These are phyloP conservation scores for Suillus tomentosus DNA, from an alignment of 768 basidiomycete genomes.

Conservation along the genomic window DNA sequence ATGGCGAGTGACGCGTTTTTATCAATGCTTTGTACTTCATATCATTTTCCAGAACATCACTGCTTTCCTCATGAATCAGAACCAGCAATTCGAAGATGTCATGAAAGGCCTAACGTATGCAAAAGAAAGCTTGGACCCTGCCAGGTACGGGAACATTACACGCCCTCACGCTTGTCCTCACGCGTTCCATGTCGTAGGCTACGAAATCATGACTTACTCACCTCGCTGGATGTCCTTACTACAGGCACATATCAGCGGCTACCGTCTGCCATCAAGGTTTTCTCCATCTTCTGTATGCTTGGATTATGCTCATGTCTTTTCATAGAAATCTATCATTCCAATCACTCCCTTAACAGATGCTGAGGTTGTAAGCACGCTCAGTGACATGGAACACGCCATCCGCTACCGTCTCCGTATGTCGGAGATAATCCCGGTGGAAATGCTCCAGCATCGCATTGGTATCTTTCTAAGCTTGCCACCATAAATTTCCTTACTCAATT, in stretches of 20 bases:
- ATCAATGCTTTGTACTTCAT: slow-evolving; percentile 7
- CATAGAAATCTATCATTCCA: slow-evolving; percentile 73
- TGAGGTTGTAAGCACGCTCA: slow-evolving; percentile 64
- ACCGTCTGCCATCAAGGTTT: slow-evolving; percentile 79
- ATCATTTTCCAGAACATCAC: slow-evolving; percentile 68
- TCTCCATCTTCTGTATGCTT: slow-evolving; percentile 19
- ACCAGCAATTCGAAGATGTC: slow-evolving; percentile 76
- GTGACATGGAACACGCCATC: slow-evolving; percentile 75
- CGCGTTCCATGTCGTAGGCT: slow-evolving; percentile 48
- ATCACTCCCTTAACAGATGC: slow-evolving; percentile 63
- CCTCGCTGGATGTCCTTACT: slow-evolving; percentile 86
- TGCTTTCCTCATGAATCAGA: slow-evolving; percentile 84
- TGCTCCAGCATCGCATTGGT: slow-evolving; percentile 73
- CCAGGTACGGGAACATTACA: slow-evolving; percentile 54
- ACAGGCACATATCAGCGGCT: slow-evolving; percentile 85
- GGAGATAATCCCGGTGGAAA: slow-evolving; percentile 82
- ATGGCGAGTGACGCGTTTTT: slow-evolving; percentile 52
- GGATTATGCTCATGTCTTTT: slow-evolving; percentile 24
- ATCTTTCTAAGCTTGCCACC: slow-evolving; percentile 27
- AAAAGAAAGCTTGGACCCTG: slow-evolving; percentile 70
- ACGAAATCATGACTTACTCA: slow-evolving; percentile 91
- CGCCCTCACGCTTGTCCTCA: background rate
- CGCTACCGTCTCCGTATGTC: slow-evolving; percentile 76
- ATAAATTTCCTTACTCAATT: slow-evolving; percentile 19
- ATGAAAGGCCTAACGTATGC: slow-evolving; percentile 63